These are phyloP conservation scores for Wallacemonas sp. DNA, from an alignment of 208 protist species.

Conservation along the genomic window DNA sequence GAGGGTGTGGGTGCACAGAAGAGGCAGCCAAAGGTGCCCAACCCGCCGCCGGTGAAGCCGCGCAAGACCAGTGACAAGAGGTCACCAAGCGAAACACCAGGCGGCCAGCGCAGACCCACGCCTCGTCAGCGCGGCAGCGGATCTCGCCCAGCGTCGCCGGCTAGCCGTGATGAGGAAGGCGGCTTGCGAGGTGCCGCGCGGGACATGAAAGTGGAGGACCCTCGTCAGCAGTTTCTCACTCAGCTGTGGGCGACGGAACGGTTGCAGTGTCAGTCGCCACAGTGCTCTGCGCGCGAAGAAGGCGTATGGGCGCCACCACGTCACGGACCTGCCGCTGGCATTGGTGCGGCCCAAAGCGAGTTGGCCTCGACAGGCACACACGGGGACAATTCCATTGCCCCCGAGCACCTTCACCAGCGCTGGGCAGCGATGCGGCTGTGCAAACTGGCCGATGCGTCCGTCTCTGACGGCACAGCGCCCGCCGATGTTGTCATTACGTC, in stretches of 20 bases:
- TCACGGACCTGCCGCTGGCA: too few relatives aligned
- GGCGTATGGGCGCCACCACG: too few relatives aligned
- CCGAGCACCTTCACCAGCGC: neutral
- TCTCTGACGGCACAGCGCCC: too few relatives aligned
- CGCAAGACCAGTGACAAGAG: neutral
- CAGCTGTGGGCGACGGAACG: conserved; percentile 4
- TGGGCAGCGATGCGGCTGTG: conserved; percentile 33
- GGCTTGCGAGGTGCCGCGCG: neutral
- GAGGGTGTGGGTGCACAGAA: too few relatives aligned
- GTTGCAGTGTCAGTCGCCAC: neutral
- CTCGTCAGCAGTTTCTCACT: neutral
- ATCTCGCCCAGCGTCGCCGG: neutral
- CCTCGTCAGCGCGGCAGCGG: too few relatives aligned
- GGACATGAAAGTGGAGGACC: neutral
- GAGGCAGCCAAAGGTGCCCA: too few relatives aligned
- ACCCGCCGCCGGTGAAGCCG: too few relatives aligned
- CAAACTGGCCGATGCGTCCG: neutral
- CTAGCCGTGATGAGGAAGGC: neutral
- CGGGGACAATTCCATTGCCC: neutral
- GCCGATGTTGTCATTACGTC: conserved; percentile 16
- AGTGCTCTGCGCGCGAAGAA: too few relatives aligned
- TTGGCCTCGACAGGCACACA: too few relatives aligned
- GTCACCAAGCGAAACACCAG: conserved; percentile 3
- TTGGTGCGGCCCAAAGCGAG: too few relatives aligned
- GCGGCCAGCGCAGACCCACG: too few relatives aligned